Evolutionary conservation across 1,139 yeast genomes (phyloP).

Genomic region (Debaryomyces udenii): DNA sequence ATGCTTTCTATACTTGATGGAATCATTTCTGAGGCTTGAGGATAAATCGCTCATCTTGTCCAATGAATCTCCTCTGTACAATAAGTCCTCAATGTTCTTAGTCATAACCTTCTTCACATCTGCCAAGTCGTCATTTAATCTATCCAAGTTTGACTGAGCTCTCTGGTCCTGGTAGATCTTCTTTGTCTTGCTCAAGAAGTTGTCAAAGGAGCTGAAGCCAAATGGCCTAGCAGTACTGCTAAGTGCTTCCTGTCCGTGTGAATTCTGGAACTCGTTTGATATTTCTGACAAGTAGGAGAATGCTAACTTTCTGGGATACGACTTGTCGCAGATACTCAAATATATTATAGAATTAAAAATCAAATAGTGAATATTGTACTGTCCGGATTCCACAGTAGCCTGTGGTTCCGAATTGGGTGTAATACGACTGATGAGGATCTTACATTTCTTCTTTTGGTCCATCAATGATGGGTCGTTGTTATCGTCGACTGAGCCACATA

Average conservation of each 20-base stretch:
- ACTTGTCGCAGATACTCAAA: conserved; percentile 71
- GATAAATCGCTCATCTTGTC: conserved; percentile 93
- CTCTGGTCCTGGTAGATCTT: conserved; percentile 88
- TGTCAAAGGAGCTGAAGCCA: conserved; percentile 85
- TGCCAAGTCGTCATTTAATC: conserved; percentile 80
- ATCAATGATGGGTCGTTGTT: conserved; percentile 56
- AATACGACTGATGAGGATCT: conserved; percentile 73
- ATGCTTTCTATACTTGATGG: conserved; percentile 83
- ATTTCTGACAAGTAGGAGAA: conserved; percentile 85
- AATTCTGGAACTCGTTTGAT: conserved; percentile 76
- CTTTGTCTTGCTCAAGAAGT: conserved; percentile 82
- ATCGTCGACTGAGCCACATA: conserved; percentile 93
- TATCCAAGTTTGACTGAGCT: conserved; percentile 86
- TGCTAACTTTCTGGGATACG: conserved; percentile 87
- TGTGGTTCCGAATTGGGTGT: conserved; percentile 81
- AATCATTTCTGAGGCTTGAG: conserved; percentile 75
- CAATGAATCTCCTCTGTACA: conserved; percentile 92
- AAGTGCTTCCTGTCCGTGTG: conserved; percentile 75
- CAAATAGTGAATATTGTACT: conserved; percentile 75
- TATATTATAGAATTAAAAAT: conserved; percentile 68
- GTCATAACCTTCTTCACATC: conserved; percentile 97
- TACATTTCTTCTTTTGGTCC: conserved; percentile 85
- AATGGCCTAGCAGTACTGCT: conserved; percentile 74
- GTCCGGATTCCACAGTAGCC: conserved; percentile 83
- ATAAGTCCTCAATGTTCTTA: conserved; percentile 89